phyloP scores from a whole-genome alignment of 306 rosid genomes.

The Vachellia collinsii region DNA sequence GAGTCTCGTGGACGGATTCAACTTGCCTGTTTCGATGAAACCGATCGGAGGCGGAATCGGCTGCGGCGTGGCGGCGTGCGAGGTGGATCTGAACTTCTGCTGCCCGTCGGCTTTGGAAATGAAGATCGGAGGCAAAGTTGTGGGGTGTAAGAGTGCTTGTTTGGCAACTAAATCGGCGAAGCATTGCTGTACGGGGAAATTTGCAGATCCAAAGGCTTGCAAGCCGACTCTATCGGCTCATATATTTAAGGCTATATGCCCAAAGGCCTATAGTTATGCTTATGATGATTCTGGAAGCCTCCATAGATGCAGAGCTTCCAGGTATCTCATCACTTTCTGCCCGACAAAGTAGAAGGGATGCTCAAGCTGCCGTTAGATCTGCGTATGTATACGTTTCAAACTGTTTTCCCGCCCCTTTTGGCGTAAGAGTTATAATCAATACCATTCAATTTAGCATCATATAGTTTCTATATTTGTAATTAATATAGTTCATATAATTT shows the following conservation, averaged over 20 bases:
- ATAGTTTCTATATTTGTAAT: background rate
- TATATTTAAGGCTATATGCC: conserved; percentile 69
- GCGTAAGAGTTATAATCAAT: no score
- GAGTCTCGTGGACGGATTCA: conserved; percentile 14
- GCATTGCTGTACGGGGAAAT: conserved; percentile 70
- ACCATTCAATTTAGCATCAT: background rate
- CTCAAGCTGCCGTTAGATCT: background rate
- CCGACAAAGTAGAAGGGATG: conserved; percentile 38
- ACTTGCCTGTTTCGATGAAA: conserved; percentile 6
- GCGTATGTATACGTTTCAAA: background rate
- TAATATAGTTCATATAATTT: background rate
- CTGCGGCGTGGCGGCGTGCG: conserved; percentile 66
- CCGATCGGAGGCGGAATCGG: conserved; percentile 63
- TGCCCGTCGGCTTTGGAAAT: conserved; percentile 70
- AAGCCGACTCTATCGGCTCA: conserved; percentile 64
- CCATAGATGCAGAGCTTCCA: conserved; percentile 60
- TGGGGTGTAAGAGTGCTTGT: conserved; percentile 77
- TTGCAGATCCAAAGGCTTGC: conserved; percentile 58
- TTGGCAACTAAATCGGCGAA: conserved; percentile 71
- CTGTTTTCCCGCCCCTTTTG: no score
- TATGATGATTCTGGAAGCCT: conserved; percentile 72
- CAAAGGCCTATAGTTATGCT: conserved; percentile 72
- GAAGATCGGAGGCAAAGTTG: conserved; percentile 53
- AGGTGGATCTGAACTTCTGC: conserved; percentile 59
- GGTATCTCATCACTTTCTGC: conserved; percentile 72